Base-by-base conservation (phyloP, 2,329 filamentous ascomycete species). In the Dothiorella sarmentorum region DNA sequence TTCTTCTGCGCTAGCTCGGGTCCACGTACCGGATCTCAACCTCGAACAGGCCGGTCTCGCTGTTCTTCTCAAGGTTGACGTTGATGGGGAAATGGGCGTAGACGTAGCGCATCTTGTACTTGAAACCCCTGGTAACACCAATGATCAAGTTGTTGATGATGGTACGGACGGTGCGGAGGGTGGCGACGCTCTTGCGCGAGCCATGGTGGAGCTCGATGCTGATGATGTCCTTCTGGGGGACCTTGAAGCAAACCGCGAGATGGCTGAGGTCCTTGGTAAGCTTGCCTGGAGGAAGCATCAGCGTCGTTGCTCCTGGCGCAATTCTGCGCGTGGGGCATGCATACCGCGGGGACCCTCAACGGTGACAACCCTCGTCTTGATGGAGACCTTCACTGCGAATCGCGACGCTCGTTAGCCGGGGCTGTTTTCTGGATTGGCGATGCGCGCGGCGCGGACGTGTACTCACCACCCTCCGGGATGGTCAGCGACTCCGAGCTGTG, bases 71-170 rank as follows among this genome's bases (percentile, higher is more conserved):
- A 70, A 99, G 80, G 85, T 97, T 97, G 83, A 99, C 93, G 86
- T 99, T 99, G 91, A 99, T 99, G 81, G 94, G 94, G 78, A 99
- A 99, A 88, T 99, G 94, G 78, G 94, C 94, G 80, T 99, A 99
- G 81, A 99, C 94, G 84, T 99, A 99, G 75, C 95, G 91, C 93
- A 99, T 97, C 90, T 99, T 99, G 89, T 99, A 99, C 85, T 95
- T 95, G 90, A 89, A 99, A 71, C 94, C 94, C 85, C 93, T 96
- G 78, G 94, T 99, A 69, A 99, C 94, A 80, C 94, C 94, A 73
- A 92, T 87, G 80, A 99, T 90, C 82, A 99, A 79, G 89, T 99
- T 99, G 86, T 95, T 90, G 85, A 99, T 96, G 81, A 97, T 80
- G 68, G 93, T 93, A 76, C 91, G 91, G 82, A 99, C 94, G 74